Evolutionary conservation across 345 rosid genomes (phyloP), one percentile per base, ranked within the genome.

Genomic region (Moricandia moricandioides): DNA sequence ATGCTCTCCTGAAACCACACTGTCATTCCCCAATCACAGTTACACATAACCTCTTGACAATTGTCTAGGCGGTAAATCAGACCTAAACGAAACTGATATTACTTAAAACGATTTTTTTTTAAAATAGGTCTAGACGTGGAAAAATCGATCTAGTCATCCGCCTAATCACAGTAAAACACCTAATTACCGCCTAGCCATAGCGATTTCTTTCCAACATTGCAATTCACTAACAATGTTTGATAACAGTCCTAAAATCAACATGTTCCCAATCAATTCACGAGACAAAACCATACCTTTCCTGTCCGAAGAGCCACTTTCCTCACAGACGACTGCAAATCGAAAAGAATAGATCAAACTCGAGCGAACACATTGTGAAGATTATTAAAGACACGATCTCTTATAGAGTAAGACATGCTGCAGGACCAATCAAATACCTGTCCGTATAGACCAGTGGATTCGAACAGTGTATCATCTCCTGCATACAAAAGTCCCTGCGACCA

Each of bases 371-470:
- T 16, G 61, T 60, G 24, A 61, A 9, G 7, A 51, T 33, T 14
- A 12, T 21, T 21, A 21, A 2, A 21, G 24, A 21, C 24, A 21
- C 2, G 24, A 21, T 21, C 24, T 21, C 24, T 1, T 21, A 21
- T 0, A 21, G 24, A 1, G 24, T 21, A 21, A 21, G 24, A 21
- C 24, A 0, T 21, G 33, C 61, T 69, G 14, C 64, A 18, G 24
- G 27, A 4, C n/a, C 21, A 37, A 55, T 7, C 45, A 77, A 40
- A 72, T 55, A 92, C 97, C 81, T 30, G 30, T 60, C 85, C 83
- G 62, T 85, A 51, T 14, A 92, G 70, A 47, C 99, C 99, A 51
- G 98, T 90, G 7, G 99, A 95, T 86, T 95, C 99, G n/a, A 61
- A 90, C 11, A 95, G 62, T 11, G 84, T 84, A 69, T 86, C 92